Conservation (phyloP, 148 eudicot genomes). For the Arctostaphylos glauca region DNA sequence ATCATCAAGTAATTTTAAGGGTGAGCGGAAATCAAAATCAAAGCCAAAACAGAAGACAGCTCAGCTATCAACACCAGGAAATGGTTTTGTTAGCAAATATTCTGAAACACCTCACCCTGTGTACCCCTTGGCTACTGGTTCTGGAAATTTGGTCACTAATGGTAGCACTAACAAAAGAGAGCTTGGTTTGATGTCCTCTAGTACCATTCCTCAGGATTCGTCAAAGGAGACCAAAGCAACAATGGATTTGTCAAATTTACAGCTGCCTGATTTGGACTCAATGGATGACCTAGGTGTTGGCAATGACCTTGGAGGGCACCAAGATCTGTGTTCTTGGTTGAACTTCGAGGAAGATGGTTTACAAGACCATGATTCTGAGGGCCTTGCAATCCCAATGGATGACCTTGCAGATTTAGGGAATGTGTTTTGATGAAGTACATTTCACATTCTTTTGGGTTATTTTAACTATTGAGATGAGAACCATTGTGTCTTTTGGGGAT, state of each 20-base stretch:
- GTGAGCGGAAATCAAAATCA: conserved; percentile 73
- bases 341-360: conserved; percentile 68
- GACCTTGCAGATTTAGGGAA: conserved; percentile 63
- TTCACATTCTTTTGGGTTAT: conserved; percentile 48
- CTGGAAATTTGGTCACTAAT: conserved; percentile 29
- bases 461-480: conserved; percentile 28
- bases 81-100: conserved; percentile 26
- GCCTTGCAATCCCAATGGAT: conserved; percentile 88
- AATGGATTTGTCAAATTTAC: conserved; percentile 45
- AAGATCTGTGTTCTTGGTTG: conserved; percentile 71
- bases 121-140: conserved; percentile 36
- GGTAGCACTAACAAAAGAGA: conserved; percentile 43
- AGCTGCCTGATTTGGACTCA: conserved; percentile 51
- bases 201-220: conserved; percentile 37
- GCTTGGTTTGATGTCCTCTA: conserved; percentile 36
- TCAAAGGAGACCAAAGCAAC: conserved; percentile 44
- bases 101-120: conserved; percentile 39
- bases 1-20: conserved; percentile 50
- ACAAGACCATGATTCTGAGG: conserved; percentile 55
- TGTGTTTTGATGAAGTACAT: conserved; percentile 48
- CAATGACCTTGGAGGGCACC: conserved; percentile 51
- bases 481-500: conserved; percentile 1
- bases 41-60: conserved; percentile 84
- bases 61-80: conserved; percentile 55
- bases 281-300: conserved; percentile 62